A percentile compares a stretch with the other conserved stretches of the same genome.
Evolutionary conservation across 1,284 basidiomycete species (phyloP).

Genomic region (Austroboletus novae-zelandiae): DNA sequence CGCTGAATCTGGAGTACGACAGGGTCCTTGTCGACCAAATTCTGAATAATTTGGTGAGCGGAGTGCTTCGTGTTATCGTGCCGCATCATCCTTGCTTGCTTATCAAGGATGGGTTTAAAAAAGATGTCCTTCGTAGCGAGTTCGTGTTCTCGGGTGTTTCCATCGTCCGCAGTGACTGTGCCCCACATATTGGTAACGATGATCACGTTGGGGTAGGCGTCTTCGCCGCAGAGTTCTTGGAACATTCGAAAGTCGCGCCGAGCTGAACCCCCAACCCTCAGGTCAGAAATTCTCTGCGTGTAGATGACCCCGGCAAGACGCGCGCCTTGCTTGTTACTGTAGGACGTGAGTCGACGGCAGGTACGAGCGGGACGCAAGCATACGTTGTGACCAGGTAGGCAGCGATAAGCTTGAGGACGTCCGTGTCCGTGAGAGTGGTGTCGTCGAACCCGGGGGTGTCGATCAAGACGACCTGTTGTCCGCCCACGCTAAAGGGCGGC

Average conservation of each 20-base stretch:
- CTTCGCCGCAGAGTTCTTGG: slow-evolving; percentile 49
- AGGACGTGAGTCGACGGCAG: slow-evolving; percentile 2
- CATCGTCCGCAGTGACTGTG: slow-evolving; percentile 34
- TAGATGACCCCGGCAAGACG: slow-evolving; percentile 46
- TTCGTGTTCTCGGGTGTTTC: slow-evolving; percentile 35
- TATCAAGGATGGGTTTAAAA: slow-evolving; percentile 39
- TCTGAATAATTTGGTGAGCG: slow-evolving; percentile 35
- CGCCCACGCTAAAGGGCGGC: slow-evolving; percentile 27
- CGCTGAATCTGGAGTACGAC: slow-evolving; percentile 40
- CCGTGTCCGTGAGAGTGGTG: slow-evolving; percentile 35
- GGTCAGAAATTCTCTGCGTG: slow-evolving; percentile 53
- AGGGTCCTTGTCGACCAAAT: slow-evolving; percentile 33
- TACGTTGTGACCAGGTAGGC: slow-evolving; percentile 35
- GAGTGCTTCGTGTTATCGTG: slow-evolving; percentile 36
- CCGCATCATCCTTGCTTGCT: slow-evolving; percentile 37
- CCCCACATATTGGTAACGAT: slow-evolving; percentile 55
- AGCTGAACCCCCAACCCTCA: slow-evolving; percentile 48
- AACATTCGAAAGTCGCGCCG: slow-evolving; percentile 52
- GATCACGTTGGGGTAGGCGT: slow-evolving; percentile 45
- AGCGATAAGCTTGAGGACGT: slow-evolving; percentile 37
- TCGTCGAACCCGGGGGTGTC: slow-evolving; percentile 43
- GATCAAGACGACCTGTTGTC: slow-evolving; percentile 32
- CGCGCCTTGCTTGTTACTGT: slow-evolving; percentile 41
- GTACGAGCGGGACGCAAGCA: slow-evolving; percentile 1
- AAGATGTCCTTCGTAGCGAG: slow-evolving; percentile 39